phyloP scores from a whole-genome alignment of 345 rosid genomes.

The Gossypium turneri region DNA sequence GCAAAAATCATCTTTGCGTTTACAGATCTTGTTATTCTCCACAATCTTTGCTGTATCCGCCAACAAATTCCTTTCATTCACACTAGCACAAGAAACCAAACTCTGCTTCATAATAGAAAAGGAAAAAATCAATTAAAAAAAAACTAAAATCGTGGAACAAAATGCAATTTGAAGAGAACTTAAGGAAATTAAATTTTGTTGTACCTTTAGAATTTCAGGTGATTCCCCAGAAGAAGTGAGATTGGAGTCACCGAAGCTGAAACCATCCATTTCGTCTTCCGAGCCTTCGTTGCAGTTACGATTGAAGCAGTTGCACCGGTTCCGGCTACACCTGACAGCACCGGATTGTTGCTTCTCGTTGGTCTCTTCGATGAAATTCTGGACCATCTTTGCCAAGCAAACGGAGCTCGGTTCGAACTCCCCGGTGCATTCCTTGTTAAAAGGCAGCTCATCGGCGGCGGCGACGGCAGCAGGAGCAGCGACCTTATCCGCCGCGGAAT shows the following conservation, averaged over 20 bases:
- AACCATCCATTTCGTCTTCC: constrained; percentile 60
- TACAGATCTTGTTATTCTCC: constrained; percentile 62
- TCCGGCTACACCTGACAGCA: constrained; percentile 28
- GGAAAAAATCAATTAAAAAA: neutral
- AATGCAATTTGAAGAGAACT: neutral
- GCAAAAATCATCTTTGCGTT: constrained; percentile 50
- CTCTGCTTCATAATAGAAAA: constrained; percentile 32
- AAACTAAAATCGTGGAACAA: neutral
- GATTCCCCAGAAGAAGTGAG: constrained; percentile 40
- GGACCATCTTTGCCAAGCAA: constrained; percentile 43
- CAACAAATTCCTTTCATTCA: constrained; percentile 44
- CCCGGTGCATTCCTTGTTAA: constrained; percentile 29
- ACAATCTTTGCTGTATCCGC: constrained; percentile 64
- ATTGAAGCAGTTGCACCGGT: constrained; percentile 57
- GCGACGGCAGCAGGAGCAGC: neutral
- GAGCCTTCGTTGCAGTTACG: constrained; percentile 65
- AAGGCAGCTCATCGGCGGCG: constrained; percentile 24
- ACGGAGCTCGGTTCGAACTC: constrained; percentile 45
- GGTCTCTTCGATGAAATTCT: constrained; percentile 42
- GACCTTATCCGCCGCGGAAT: constrained; percentile 41
- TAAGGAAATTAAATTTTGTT: neutral
- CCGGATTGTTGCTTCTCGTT: constrained; percentile 37
- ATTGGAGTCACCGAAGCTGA: constrained; percentile 22
- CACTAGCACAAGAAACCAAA: constrained; percentile 54
- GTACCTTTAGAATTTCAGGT: constrained; percentile 63